These are phyloP conservation scores for Capronia americana DNA, from an alignment of 2,329 filamentous ascomycete genomes.

Conservation along the genomic window DNA sequence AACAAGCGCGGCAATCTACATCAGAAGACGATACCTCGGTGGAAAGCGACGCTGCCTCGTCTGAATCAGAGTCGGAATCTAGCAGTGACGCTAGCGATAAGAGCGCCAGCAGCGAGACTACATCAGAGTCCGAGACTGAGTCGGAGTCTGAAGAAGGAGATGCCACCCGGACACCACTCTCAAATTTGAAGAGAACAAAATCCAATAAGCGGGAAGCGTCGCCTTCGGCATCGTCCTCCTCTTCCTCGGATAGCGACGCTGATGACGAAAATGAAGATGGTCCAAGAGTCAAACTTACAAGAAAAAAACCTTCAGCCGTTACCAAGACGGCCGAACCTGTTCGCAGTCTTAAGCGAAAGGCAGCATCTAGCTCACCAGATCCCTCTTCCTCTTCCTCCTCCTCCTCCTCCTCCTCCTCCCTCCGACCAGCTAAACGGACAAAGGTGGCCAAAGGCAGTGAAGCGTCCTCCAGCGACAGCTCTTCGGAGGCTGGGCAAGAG, in stretches of 20 bases:
- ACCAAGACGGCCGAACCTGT: slow-evolving; percentile 54
- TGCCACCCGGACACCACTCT: slow-evolving; percentile 49
- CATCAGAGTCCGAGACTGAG: slow-evolving; percentile 11
- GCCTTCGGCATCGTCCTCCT: slow-evolving; percentile 41
- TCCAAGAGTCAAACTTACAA: slow-evolving; percentile 39
- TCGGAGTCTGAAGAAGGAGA: slow-evolving; percentile 42
- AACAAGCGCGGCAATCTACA: slow-evolving; percentile 3
- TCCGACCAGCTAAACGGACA: slow-evolving; percentile 33
- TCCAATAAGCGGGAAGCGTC: slow-evolving; percentile 42
- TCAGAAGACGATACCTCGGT: slow-evolving; percentile 7
- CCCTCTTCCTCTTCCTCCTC: slow-evolving; percentile 49
- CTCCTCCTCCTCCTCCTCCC: slow-evolving; percentile 45
- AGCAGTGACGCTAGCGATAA: slow-evolving; percentile 42
- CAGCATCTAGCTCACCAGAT: slow-evolving; percentile 50
- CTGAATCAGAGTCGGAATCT: slow-evolving; percentile 17
- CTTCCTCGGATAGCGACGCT: slow-evolving; percentile 57
- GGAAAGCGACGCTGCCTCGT: slow-evolving; percentile 31
- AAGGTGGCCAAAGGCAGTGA: slow-evolving; percentile 16
- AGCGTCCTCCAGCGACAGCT: slow-evolving; percentile 42
- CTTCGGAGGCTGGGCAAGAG: slow-evolving; percentile 39
- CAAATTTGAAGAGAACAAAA: slow-evolving; percentile 41
- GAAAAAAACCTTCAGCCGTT: slow-evolving; percentile 45
- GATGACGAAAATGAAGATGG: slow-evolving; percentile 56
- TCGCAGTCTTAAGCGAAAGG: slow-evolving; percentile 64
- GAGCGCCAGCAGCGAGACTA: slow-evolving; percentile 43